Base-by-base conservation (phyloP, 2,329 filamentous ascomycete species). In the Phoma sp. region DNA sequence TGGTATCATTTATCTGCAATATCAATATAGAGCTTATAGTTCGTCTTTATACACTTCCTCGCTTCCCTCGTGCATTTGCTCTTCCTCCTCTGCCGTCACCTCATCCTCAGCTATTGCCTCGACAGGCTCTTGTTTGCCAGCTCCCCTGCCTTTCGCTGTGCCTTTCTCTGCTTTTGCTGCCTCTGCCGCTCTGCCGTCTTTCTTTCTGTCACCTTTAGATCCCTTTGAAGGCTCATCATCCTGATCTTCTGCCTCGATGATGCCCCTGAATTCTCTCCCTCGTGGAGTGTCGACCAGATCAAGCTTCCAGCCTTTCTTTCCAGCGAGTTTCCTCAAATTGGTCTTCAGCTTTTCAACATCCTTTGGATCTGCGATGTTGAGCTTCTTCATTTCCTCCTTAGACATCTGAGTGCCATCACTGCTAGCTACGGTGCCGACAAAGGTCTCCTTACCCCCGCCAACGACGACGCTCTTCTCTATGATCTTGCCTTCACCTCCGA, bases 251-350 rank as follows among this genome's bases (percentile, higher is more conserved):
- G 78, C 76, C 25, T 88, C 86, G 13, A 93, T 82, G 37, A 90
- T 84, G 0, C 88, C 90, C 39, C 88, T 79, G 36, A 93, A 84
- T 68, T 91, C 88, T 57, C 84, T 77, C 22, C 81, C 81, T 4
- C 83, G 81, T 1, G 87, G 83, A 9, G 85, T 80, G 66, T 95
- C 89, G 1, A 95, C 84, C 11, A 95, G 80, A 73, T 95, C 90
- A 55, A 96, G 78, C 65, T 87, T 89, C 91, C 92, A 96, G 13
- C 86, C 86, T 60, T 86, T 84, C 7, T 88, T 86, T 2, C 86
- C 84, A 0, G 90, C 90, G 36, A 89, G 69, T 64, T 86, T 83
- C 69, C 89, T 82, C 53, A 96, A 75, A 67, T 90, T 80, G 58
- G 86, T 82, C 65, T 83, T 83, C 69, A 96, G 79, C 40, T 86